These are phyloP conservation scores for Yamadazyma laniorum DNA, from an alignment of 805 yeast species.

Conservation along the genomic window DNA sequence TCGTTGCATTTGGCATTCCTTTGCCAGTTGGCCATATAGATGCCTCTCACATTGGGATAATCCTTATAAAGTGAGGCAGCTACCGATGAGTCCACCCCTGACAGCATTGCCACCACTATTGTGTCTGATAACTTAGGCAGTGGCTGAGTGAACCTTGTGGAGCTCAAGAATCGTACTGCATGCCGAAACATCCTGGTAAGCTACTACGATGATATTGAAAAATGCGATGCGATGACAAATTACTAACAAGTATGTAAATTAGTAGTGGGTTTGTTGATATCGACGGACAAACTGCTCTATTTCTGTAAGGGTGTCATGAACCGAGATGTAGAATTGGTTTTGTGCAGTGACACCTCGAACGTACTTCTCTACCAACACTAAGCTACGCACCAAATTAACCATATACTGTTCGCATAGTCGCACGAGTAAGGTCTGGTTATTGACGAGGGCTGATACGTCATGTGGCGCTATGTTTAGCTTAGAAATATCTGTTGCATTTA, in stretches of 20 bases:
- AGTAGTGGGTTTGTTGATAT: neutral
- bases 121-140: slow-evolving; percentile 44
- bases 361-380: slow-evolving; percentile 12
- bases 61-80: slow-evolving; percentile 66
- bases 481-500: slow-evolving; percentile 7
- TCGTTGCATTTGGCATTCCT: slow-evolving; percentile 71
- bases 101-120: slow-evolving; percentile 86
- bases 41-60: slow-evolving; percentile 65
- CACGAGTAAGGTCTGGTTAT: slow-evolving; percentile 5
- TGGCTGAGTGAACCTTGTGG: slow-evolving; percentile 6
- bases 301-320: neutral
- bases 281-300: slow-evolving; percentile 1
- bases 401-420: slow-evolving; percentile 5
- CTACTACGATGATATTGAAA: neutral
- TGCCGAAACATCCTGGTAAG: slow-evolving; percentile 1
- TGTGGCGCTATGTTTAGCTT: slow-evolving; percentile 2
- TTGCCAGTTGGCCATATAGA: slow-evolving; percentile 94
- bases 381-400: slow-evolving; percentile 4
- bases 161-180: neutral
- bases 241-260: neutral
- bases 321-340: slow-evolving; percentile 9
- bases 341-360: slow-evolving; percentile 3
- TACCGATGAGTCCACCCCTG: slow-evolving; percentile 95
- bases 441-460: slow-evolving; percentile 1
- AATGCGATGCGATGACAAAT: slow-evolving; percentile 3